Conservation (phyloP, 2,329 filamentous ascomycete genomes). For the Claviceps sp. region DNA sequence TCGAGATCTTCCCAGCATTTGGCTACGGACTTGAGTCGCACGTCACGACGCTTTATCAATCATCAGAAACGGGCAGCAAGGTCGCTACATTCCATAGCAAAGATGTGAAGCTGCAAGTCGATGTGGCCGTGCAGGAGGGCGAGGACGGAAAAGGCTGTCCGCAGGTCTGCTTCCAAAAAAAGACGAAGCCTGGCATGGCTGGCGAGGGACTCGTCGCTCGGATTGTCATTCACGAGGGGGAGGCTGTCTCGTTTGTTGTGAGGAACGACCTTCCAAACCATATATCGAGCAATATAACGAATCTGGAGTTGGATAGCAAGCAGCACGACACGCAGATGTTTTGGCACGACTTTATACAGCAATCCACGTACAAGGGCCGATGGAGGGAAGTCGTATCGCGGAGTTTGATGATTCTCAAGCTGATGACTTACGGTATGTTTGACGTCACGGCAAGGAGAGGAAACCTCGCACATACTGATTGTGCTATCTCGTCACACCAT, state of each 20-base stretch:
- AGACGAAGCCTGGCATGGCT: constrained; percentile 34
- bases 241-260: constrained; percentile 55
- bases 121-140: constrained; percentile 51
- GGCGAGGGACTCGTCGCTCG: constrained; percentile 50
- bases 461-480: neutral
- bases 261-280: constrained; percentile 47
- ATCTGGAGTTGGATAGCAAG: constrained; percentile 41
- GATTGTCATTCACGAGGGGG: constrained; percentile 49
- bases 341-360: constrained; percentile 62
- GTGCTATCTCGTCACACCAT: no score
- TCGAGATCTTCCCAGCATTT: constrained; percentile 62
- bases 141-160: constrained; percentile 30
- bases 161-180: constrained; percentile 40
- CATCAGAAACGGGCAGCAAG: constrained; percentile 34
- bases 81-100: constrained; percentile 49
- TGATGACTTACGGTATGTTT: constrained; percentile 48
- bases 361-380: constrained; percentile 56
- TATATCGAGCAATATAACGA: constrained; percentile 44
- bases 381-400: constrained; percentile 60
- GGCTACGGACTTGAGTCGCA: constrained; percentile 55
- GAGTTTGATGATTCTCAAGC: constrained; percentile 61
- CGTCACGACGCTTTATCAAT: constrained; percentile 39
- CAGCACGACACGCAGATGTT: constrained; percentile 58
- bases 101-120: constrained; percentile 48
- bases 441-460: neutral